A percentile compares a stretch with the other conserved stretches of the same genome.
Evolutionary conservation across 495 filamentous ascomycete genomes (phyloP).

Genomic region (Aspergillus nidulans): DNA sequence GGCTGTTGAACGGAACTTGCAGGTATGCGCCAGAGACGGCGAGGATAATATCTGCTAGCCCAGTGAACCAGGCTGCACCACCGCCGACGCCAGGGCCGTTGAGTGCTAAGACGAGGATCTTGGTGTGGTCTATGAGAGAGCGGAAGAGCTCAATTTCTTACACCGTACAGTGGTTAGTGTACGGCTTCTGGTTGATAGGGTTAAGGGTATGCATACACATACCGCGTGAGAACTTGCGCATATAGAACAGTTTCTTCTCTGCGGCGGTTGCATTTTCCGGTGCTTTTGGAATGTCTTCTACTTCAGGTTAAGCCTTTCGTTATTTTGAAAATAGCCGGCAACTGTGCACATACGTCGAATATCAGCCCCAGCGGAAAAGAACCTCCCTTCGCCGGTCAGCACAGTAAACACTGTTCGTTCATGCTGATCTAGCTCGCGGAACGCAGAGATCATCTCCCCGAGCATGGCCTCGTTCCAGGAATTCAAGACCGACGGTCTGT

Average conservation of each 20-base stretch:
- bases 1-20: conserved; percentile 19
- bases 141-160: conserved; percentile 10
- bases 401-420: conserved; percentile 19
- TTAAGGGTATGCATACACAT: background rate
- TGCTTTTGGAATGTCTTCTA: background rate
- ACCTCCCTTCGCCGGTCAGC: conserved; percentile 22
- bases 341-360: conserved; percentile 3
- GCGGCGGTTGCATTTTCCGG: background rate
- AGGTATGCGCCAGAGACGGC: conserved; percentile 16
- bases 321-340: background rate
- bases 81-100: conserved; percentile 21
- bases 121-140: conserved; percentile 14
- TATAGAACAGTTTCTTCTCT: conserved; percentile 8
- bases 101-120: conserved; percentile 19
- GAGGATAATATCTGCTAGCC: conserved; percentile 20
- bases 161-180: no score
- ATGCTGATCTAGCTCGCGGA: conserved; percentile 18
- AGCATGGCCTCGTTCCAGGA: conserved; percentile 14
- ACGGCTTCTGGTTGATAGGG: background rate
- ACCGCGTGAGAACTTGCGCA: conserved; percentile 9
- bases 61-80: conserved; percentile 23
- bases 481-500: conserved; percentile 16
- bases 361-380: conserved; percentile 22
- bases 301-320: background rate
- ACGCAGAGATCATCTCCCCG: conserved; percentile 14